Evolutionary conservation across 352 stramenopile species (phyloP).

Genomic region (Pseudoperonospora humuli): DNA sequence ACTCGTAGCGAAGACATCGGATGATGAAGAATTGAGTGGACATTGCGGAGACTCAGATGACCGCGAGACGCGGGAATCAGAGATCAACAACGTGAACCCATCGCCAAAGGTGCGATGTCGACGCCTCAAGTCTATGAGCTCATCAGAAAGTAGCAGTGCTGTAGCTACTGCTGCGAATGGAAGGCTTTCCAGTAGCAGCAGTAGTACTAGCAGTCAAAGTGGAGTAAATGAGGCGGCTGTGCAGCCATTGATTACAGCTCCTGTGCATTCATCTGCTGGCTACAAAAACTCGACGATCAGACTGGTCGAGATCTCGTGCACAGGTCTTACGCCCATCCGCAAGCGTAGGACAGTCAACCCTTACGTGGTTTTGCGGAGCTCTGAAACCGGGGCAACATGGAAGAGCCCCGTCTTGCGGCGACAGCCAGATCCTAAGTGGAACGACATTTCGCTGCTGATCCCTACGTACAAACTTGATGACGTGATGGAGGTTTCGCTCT

Average conservation of each 20-base stretch:
- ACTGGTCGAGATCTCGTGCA: constrained; percentile 31
- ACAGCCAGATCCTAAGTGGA: constrained; percentile 37
- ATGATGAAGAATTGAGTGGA: constrained; percentile 26
- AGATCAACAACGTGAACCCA: constrained; percentile 13
- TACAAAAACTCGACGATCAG: constrained; percentile 13
- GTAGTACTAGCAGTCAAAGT: constrained; percentile 28
- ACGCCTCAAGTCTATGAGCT: constrained; percentile 22
- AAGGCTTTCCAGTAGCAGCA: constrained; percentile 28
- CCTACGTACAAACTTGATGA: constrained; percentile 24
- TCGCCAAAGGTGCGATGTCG: constrained; percentile 12
- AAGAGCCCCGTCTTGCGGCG: constrained; percentile 40
- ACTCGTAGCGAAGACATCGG: constrained; percentile 19
- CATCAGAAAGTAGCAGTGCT: constrained; percentile 14
- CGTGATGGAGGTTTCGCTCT: constrained; percentile 54
- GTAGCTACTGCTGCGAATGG: constrained; percentile 16
- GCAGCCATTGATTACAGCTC: constrained; percentile 8
- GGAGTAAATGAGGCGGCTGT: constrained; percentile 18
- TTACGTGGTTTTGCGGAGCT: constrained; percentile 37
- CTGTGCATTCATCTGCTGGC: not conserved
- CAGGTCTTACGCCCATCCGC: constrained; percentile 35
- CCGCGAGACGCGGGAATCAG: constrained; percentile 11
- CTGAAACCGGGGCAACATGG: constrained; percentile 24
- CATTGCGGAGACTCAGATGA: constrained; percentile 20
- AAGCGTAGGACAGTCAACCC: constrained; percentile 51
- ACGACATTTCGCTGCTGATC: constrained; percentile 32